Base-by-base conservation (phyloP, 495 filamentous ascomycete genomes). In the Xylaria palmicola region DNA sequence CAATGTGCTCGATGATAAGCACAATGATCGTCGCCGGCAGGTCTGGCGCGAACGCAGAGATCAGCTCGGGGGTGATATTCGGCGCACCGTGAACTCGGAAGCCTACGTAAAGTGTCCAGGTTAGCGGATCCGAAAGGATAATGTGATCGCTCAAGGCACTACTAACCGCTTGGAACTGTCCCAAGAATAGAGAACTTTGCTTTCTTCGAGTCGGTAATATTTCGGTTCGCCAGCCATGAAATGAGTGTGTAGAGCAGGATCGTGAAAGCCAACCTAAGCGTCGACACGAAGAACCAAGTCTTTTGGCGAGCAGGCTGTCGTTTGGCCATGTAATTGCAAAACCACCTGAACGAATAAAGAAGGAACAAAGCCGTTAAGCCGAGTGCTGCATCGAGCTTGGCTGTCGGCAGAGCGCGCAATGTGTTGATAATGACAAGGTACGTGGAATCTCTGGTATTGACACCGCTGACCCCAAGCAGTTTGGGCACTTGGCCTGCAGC, bases 351-450 rank as follows among this genome's bases (percentile, higher is more conserved):
- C 52, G 76, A 72, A 57, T 83, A 83, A 2, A 84, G 75, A 37
- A 70, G 70, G 43, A 81, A 74, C 44, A 84, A 64, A n/a, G 79
- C 75, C 2, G 73, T 78, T 32, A 83, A 67, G 20, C 81, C 81
- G 67, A 84, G 75, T 13, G 81, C 80, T 4, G 81, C 81, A 58
- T 84, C 81, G 39, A 83, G 69, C 36, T 72, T 76, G 12, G 78
- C 64, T 24, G 70, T 72, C 5, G 71, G 74, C 19, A 84, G 68
- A 19, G 69, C 72, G 51, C 79, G 80, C 36, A 83, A 68, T 10
- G 79, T 81, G 63, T 83, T 76, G 68, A 84, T 82, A 62, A 84
- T 77, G 57, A 84, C 77, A 17, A 68, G 53, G 62, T 83, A 83
- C 3, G 80, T 76, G 6, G 74, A 58, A 22, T 77, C 77, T 36